Evolutionary conservation across 345 rosid genomes (phyloP), one percentile per base, ranked within the genome.

Genomic region (Eucalyptus globulus): DNA sequence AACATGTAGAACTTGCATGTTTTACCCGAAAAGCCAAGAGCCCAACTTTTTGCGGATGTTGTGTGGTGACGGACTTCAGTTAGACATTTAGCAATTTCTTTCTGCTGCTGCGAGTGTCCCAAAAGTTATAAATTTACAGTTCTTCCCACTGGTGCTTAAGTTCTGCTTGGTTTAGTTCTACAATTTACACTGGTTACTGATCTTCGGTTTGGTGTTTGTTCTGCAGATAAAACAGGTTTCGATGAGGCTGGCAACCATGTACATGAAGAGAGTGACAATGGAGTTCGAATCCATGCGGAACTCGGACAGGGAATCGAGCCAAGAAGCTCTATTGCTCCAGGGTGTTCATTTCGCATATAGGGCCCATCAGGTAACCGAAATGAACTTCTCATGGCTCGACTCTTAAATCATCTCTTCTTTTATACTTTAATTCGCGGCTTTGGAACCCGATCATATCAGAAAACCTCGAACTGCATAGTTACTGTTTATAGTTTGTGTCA

Each of bases 341-440:
- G 99, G 98, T 56, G 94, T 95, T 91, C 94, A 95, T 80, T 97
- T 97, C 40, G 98, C 97, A 2, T 93, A 95, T 53, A 94, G 97
- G 89, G 95, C 96, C 89, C 96, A 96, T 92, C 98, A 96, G 98
- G 99, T 97, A 92, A 93, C 85, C 10, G 7, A 40, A 76, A 40
- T 8, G 6, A 3, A 76, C 83, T 21, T 19, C 24, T 76, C 11
- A 11, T 72, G 83, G 83, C 27, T 37, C 27, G 2, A 21, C 27
- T 40, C 83, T 21, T 21, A 37, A 76, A 21, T 76, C 27, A 21
- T 76, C 47, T 76, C 85, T 40, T 40, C 27, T 12, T 40, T 40
- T 6, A 14, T 40, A 3, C 47, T 76, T 21, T 11, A 21, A 40
- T 76, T 40, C 3, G 9, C 2, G 4, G 29, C 47, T 76, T 40